Evolutionary conservation across 2,329 filamentous ascomycete species (phyloP).

Genomic region (Aspergillus cejpii): DNA sequence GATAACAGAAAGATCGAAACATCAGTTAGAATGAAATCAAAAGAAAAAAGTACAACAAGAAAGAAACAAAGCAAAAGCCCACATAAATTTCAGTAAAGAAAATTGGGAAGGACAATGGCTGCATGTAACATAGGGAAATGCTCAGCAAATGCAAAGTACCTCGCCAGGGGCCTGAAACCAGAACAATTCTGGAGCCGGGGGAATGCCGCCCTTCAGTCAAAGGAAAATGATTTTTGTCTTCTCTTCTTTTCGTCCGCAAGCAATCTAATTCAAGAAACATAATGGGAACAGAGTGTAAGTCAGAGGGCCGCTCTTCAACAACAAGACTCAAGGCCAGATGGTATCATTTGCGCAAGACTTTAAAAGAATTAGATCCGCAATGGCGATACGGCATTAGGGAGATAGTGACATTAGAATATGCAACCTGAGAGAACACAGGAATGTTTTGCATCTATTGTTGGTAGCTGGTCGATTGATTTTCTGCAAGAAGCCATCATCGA

Average conservation of each 20-base stretch:
- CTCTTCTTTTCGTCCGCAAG: conserved; percentile 18
- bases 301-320: conserved; percentile 28
- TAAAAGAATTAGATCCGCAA: conserved; percentile 28
- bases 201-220: conserved; percentile 1
- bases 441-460: conserved; percentile 31
- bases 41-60: conserved; percentile 10
- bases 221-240: conserved; percentile 12
- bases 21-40: conserved; percentile 11
- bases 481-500: conserved; percentile 31
- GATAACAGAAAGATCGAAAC: conserved; percentile 19
- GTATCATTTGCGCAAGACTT: conserved; percentile 34
- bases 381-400: conserved; percentile 28
- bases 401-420: conserved; percentile 32
- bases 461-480: conserved; percentile 34
- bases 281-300: conserved; percentile 20
- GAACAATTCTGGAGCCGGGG: conserved; percentile 9
- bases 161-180: conserved; percentile 18
- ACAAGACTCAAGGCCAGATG: conserved; percentile 28
- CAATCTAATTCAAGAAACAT: conserved; percentile 22
- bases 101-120: conserved; percentile 8
- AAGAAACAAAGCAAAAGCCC: conserved; percentile 9
- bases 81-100: conserved; percentile 21
- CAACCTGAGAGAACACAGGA: conserved; percentile 18
- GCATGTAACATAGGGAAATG: conserved; percentile 17
- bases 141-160: conserved; percentile 20